Evolutionary conservation across 306 rosid species (phyloP).

Genomic region (Morella rubra): DNA sequence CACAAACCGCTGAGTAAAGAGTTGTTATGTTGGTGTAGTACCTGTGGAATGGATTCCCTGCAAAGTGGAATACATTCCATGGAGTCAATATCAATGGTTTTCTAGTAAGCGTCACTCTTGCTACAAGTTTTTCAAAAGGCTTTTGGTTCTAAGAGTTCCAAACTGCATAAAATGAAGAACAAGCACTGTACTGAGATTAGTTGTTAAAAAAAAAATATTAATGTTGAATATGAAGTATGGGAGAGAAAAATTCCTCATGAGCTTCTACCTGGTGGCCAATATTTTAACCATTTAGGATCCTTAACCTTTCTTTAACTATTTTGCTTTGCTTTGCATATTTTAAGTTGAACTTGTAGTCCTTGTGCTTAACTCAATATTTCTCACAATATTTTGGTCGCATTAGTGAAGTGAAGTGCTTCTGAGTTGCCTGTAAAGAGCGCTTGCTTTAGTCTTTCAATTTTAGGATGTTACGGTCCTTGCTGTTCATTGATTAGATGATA

Average conservation of each 20-base stretch:
- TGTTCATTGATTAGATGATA: slow-evolving; percentile 7
- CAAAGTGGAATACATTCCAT: not conserved
- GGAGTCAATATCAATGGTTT: not conserved
- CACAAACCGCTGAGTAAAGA: not conserved
- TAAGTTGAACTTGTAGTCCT: not conserved
- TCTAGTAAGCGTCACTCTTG: not conserved
- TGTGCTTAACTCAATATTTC: not conserved
- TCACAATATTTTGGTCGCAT: not conserved
- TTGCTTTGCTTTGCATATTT: not conserved
- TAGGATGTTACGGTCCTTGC: slow-evolving; percentile 7
- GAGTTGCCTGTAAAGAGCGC: not conserved
- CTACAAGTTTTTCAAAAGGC: not conserved
- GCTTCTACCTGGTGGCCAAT: not conserved
- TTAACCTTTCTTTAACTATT: not conserved
- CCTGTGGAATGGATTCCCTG: not conserved
- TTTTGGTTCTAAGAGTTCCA: not conserved
- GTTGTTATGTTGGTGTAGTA: not conserved
- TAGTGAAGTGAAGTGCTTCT: not conserved
- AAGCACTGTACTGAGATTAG: not conserved
- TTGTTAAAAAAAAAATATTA: not conserved
- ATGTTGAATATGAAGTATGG: not conserved
- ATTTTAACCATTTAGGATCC: not conserved
- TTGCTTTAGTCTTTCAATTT: slow-evolving; percentile 5
- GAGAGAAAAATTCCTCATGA: too few relatives aligned
- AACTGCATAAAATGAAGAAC: not conserved